Conservation (phyloP, 805 yeast species). For the Debaryomyces tyrocola region DNA sequence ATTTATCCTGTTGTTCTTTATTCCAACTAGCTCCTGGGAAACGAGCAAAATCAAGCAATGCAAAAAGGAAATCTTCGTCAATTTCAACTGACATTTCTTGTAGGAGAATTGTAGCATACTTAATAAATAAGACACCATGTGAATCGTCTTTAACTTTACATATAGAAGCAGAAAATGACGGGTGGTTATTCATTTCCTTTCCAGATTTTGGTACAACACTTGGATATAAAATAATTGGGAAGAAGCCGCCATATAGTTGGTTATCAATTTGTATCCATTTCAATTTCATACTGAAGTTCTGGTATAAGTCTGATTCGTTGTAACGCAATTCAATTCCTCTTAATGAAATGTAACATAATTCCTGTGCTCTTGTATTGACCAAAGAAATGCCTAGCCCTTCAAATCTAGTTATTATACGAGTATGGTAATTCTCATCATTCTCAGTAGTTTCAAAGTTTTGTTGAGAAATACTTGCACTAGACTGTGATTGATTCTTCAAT, state of each 20-base stretch:
- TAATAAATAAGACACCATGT: conserved; percentile 87
- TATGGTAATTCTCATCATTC: conserved; percentile 52
- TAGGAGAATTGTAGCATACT: conserved; percentile 83
- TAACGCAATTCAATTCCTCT: conserved; percentile 79
- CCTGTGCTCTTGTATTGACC: conserved; percentile 68
- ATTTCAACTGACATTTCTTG: conserved; percentile 92
- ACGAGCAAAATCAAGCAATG: conserved; percentile 75
- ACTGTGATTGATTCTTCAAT: conserved; percentile 27
- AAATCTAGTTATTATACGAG: conserved; percentile 59
- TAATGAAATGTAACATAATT: conserved; percentile 78
- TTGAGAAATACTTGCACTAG: conserved; percentile 32
- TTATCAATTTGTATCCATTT: conserved; percentile 97
- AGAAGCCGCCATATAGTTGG: conserved; percentile 83
- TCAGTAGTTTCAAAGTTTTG: conserved; percentile 58
- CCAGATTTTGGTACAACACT: conserved; percentile 83
- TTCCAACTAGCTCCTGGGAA: conserved; percentile 84
- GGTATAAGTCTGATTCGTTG: conserved; percentile 81
- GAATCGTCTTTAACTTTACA: conserved; percentile 84
- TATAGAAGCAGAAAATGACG: conserved; percentile 83
- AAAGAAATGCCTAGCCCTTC: conserved; percentile 89
- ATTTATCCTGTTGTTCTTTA: conserved; percentile 36
- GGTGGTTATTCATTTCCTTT: conserved; percentile 83
- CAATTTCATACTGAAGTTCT: conserved; percentile 73
- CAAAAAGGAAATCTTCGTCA: conserved; percentile 89
- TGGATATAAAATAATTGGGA: conserved; percentile 87